A percentile compares a stretch with the other conserved stretches of the same genome.
Evolutionary conservation across 2,329 filamentous ascomycete species (phyloP).

Genomic region (Lojkania enalia): DNA sequence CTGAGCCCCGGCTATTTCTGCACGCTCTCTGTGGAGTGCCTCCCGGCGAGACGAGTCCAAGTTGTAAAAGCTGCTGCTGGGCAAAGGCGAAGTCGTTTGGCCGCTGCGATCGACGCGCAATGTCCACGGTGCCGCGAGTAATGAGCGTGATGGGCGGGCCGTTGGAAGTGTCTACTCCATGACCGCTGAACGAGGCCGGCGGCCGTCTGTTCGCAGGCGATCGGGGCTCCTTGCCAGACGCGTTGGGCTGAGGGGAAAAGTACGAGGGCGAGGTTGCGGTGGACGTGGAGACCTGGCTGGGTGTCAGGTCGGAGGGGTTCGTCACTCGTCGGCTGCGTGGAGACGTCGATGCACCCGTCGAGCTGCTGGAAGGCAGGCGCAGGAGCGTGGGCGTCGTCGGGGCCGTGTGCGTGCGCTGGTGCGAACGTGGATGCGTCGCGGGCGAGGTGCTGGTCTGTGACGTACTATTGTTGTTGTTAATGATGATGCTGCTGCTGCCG

Average conservation of each 20-base stretch:
- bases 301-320: constrained; percentile 30
- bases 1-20: constrained; percentile 14
- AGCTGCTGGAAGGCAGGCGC: constrained; percentile 37
- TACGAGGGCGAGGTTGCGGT: constrained; percentile 31
- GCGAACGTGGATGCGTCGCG: constrained; percentile 18
- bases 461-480: constrained; percentile 16
- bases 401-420: constrained; percentile 31
- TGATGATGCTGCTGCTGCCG: constrained; percentile 7
- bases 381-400: constrained; percentile 29
- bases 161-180: constrained; percentile 55
- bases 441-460: constrained; percentile 16
- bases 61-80: constrained; percentile 31
- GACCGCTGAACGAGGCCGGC: constrained; percentile 53
- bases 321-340: constrained; percentile 27
- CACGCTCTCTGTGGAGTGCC: constrained; percentile 15
- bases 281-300: constrained; percentile 22
- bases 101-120: constrained; percentile 36
- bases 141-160: constrained; percentile 57
- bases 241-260: constrained; percentile 35
- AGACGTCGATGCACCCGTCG: constrained; percentile 23
- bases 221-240: constrained; percentile 33
- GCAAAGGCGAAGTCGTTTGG: constrained; percentile 32
- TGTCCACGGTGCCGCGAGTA: constrained; percentile 46
- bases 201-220: constrained; percentile 43
- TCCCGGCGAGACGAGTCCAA: constrained; percentile 28